Evolutionary conservation across 129 eudicot genomes (phyloP).

Genomic region (Ambrosia trifida): DNA sequence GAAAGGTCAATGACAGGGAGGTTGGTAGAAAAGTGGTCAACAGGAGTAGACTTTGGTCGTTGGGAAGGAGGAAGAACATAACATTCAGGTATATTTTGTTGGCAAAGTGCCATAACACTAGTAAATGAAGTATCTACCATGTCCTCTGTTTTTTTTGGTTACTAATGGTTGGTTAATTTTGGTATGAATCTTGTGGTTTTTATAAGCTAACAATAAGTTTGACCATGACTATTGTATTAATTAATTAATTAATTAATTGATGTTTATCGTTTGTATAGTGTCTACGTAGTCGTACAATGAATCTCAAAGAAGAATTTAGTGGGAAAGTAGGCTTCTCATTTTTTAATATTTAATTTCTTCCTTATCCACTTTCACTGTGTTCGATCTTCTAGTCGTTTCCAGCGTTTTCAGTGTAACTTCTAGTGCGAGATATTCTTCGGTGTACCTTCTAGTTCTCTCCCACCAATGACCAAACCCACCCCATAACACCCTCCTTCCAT

Average conservation of each 20-base stretch:
- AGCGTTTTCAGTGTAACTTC: no score
- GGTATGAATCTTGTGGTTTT: conserved; percentile 10
- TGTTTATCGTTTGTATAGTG: no score
- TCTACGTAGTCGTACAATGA: conserved; percentile 22
- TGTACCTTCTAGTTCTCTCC: no score
- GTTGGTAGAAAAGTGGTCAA: neutral
- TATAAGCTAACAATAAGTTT: conserved; percentile 23
- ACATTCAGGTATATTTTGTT: conserved; percentile 40
- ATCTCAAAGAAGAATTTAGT: conserved; percentile 13
- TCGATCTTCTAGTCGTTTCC: no score
- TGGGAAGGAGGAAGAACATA: conserved; percentile 51
- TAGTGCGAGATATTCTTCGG: no score
- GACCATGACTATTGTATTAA: conserved; percentile 15
- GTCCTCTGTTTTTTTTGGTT: conserved; percentile 35
- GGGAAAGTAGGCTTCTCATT: no score
- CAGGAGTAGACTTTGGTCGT: conserved; percentile 34
- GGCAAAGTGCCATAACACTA: conserved; percentile 50
- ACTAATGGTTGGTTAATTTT: conserved; percentile 9
- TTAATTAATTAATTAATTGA: no score
- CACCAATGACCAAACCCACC: no score
- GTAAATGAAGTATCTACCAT: conserved; percentile 42
- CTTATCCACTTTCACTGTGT: no score
- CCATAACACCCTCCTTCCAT: no score
- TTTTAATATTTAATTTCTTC: no score
- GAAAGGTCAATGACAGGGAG: conserved; percentile 61